Percentiles rank a stretch among this genome's conserved stretches.
Conservation (phyloP, 495 filamentous ascomycete species). For the Neurospora sp. region DNA sequence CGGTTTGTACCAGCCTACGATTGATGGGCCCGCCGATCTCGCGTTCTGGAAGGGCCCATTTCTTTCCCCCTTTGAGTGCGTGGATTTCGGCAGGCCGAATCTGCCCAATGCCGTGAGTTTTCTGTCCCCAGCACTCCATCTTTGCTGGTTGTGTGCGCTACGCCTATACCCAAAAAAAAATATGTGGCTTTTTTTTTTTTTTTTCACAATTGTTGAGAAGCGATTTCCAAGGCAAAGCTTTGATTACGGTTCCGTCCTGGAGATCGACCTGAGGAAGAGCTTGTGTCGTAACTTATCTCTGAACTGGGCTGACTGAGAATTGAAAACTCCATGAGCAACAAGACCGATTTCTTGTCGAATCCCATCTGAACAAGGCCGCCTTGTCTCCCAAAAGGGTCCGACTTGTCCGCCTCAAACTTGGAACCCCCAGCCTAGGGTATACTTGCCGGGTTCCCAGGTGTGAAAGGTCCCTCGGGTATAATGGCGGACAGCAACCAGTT, state of each 20-base stretch:
- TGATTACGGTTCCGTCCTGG: background rate
- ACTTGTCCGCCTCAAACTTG: background rate
- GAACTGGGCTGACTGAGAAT: background rate
- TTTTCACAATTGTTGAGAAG: background rate
- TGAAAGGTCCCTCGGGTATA: background rate
- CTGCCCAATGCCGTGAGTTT: background rate
- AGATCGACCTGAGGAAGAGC: background rate
- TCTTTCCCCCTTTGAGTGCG: background rate
- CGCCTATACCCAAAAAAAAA: background rate
- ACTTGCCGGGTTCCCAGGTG: background rate
- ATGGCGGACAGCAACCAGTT: background rate
- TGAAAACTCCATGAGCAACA: background rate
- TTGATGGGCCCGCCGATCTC: conserved; percentile 2
- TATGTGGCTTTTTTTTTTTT: background rate
- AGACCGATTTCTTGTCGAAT: background rate
- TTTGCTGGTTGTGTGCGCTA: background rate
- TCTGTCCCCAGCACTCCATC: background rate
- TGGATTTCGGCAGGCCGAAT: background rate
- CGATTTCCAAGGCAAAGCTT: background rate
- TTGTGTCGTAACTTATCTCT: background rate
- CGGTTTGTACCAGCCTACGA: background rate
- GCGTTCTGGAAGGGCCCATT: conserved; percentile 18
- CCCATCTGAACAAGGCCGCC: background rate
- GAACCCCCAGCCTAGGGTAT: background rate
- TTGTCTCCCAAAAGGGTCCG: background rate